Conservation (phyloP, 768 basidiomycete genomes). For the Kwoniella dendrophila region DNA sequence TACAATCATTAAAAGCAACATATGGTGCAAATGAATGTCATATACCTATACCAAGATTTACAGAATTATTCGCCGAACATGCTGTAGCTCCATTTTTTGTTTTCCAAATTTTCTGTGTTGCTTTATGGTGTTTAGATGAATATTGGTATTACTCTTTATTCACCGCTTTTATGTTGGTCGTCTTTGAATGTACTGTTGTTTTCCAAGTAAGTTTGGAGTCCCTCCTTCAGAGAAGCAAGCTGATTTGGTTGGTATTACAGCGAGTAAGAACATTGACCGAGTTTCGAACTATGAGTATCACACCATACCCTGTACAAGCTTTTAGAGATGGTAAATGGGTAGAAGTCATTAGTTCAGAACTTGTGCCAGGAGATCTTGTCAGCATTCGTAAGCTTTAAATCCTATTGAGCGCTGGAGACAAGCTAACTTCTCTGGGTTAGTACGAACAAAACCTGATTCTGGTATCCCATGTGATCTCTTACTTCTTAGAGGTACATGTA, state of each 20-base stretch:
- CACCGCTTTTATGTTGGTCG: slow-evolving; percentile 95
- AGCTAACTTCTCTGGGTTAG: slow-evolving; percentile 31
- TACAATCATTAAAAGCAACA: slow-evolving; percentile 64
- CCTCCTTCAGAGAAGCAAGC: not conserved
- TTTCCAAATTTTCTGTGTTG: slow-evolving; percentile 97
- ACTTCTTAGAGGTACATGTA: slow-evolving; percentile 85
- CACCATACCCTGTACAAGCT: slow-evolving; percentile 81
- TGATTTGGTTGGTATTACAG: slow-evolving; percentile 57
- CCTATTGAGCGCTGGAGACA: not conserved
- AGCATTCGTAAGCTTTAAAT: slow-evolving; percentile 65
- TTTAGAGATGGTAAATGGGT: slow-evolving; percentile 78
- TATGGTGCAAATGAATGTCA: slow-evolving; percentile 96
- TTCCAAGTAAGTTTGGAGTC: slow-evolving; percentile 73
- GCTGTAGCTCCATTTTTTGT: slow-evolving; percentile 99
- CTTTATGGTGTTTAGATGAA: slow-evolving; percentile 95
- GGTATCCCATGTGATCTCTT: slow-evolving; percentile 91
- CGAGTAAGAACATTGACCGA: slow-evolving; percentile 90
- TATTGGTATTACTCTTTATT: slow-evolving; percentile 98
- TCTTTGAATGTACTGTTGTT: slow-evolving; percentile 98
- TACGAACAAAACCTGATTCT: slow-evolving; percentile 68
- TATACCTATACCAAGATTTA: slow-evolving; percentile 93
- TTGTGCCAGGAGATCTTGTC: slow-evolving; percentile 90
- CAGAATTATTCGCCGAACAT: slow-evolving; percentile 88
- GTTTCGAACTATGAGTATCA: slow-evolving; percentile 94
- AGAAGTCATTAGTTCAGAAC: slow-evolving; percentile 76